These are phyloP conservation scores for Begonia masoniana DNA, from an alignment of 306 rosid genomes.

Conservation along the genomic window DNA sequence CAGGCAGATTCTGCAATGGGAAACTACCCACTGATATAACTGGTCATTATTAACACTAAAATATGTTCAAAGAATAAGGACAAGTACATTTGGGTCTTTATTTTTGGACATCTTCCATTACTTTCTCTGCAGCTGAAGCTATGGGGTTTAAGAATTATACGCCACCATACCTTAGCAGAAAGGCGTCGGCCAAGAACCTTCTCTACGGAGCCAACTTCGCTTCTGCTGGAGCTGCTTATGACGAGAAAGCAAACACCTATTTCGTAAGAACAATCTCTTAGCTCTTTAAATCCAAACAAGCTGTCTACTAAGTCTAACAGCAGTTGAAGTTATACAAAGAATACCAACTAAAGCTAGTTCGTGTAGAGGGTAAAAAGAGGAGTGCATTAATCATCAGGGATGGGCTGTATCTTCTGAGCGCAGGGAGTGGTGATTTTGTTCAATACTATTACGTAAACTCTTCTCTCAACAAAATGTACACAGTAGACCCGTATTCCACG, in stretches of 20 bases:
- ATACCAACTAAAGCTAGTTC: constrained; percentile 54
- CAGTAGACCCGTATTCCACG: constrained; percentile 53
- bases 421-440: constrained; percentile 67
- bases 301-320: neutral
- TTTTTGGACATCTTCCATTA: too few relatives aligned
- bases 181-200: constrained; percentile 76
- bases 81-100: too few relatives aligned
- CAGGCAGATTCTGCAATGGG: constrained; percentile 51
- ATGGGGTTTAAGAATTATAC: constrained; percentile 63
- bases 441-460: constrained; percentile 83
- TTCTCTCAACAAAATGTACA: constrained; percentile 31
- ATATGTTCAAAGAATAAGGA: too few relatives aligned
- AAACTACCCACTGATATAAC: constrained; percentile 39
- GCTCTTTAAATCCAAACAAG: too few relatives aligned
- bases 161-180: constrained; percentile 82
- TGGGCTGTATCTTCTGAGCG: constrained; percentile 57
- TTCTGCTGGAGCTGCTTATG: constrained; percentile 94
- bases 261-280: constrained; percentile 26
- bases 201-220: constrained; percentile 84
- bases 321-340: constrained; percentile 59
- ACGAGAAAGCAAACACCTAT: constrained; percentile 51
- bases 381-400: constrained; percentile 61
- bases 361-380: constrained; percentile 51
- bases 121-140: constrained; percentile 41
- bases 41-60: constrained; percentile 15